Evolutionary conservation across 2,329 filamentous ascomycete genomes (phyloP).

Genomic region (Phymatotrichopsis omnivora): DNA sequence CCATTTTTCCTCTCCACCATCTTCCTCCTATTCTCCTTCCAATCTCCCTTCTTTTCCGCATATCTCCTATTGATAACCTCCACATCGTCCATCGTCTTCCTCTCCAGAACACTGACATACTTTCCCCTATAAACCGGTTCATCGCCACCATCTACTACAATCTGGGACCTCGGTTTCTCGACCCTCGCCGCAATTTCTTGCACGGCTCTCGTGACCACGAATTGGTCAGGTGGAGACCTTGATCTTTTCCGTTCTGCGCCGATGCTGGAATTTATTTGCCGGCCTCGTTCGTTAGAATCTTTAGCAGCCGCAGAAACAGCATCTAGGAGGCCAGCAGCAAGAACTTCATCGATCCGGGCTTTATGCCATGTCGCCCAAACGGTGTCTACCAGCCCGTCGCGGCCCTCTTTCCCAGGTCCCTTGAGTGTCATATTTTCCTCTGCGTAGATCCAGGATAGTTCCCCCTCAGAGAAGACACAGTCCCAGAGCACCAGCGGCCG

Average conservation of each 20-base stretch:
- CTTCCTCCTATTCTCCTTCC: constrained; percentile 32
- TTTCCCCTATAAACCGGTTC: constrained; percentile 44
- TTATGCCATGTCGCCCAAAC: constrained; percentile 77
- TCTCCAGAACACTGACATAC: constrained; percentile 49
- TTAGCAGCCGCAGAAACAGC: constrained; percentile 34
- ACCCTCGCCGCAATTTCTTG: constrained; percentile 6
- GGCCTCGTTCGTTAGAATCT: not conserved
- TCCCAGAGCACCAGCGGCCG: constrained; percentile 90
- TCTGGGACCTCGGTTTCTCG: constrained; percentile 16
- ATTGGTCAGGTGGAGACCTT: no score
- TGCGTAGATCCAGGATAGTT: constrained; percentile 66
- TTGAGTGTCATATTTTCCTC: constrained; percentile 52
- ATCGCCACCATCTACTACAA: constrained; percentile 50
- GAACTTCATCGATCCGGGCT: constrained; percentile 79
- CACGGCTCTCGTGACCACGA: not conserved
- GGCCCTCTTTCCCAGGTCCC: constrained; percentile 39
- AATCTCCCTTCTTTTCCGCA: constrained; percentile 42
- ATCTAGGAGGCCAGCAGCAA: constrained; percentile 65
- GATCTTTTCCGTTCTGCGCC: no score
- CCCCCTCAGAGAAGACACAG: constrained; percentile 65
- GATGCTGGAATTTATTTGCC: constrained; percentile 31
- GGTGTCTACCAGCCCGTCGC: constrained; percentile 50
- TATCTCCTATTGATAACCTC: constrained; percentile 55
- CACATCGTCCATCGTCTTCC: constrained; percentile 47
- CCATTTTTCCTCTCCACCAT: constrained; percentile 19